phyloP scores from a whole-genome alignment of 2,329 filamentous ascomycete species.

The Cadophora sp. region DNA sequence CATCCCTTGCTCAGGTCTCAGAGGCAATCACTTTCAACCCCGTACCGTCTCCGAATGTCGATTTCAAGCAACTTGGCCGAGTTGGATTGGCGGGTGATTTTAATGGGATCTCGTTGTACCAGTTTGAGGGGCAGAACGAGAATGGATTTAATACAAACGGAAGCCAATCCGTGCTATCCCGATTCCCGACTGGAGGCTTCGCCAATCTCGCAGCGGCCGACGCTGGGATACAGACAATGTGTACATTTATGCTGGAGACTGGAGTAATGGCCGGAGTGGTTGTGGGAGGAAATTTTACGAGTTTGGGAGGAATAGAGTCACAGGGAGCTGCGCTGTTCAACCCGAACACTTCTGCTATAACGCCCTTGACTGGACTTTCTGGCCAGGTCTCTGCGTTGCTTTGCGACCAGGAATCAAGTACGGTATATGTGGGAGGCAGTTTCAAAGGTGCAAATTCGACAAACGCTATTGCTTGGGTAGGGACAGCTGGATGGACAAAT shows the following conservation, averaged over 20 bases:
- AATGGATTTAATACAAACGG: conserved; percentile 73
- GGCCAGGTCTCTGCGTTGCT: conserved; percentile 83
- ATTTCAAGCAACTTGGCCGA: conserved; percentile 78
- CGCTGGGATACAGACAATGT: conserved; percentile 88
- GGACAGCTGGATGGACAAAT: conserved; percentile 73
- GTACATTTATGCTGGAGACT: conserved; percentile 72
- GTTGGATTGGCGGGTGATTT: conserved; percentile 91
- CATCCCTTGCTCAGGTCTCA: conserved; percentile 49
- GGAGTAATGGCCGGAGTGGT: conserved; percentile 76
- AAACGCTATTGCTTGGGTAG: conserved; percentile 86
- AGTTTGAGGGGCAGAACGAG: conserved; percentile 82
- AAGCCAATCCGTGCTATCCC: conserved; percentile 79
- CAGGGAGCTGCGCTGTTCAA: conserved; percentile 84
- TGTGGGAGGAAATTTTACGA: conserved; percentile 95
- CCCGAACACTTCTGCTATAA: conserved; percentile 71
- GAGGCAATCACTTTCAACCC: conserved; percentile 64
- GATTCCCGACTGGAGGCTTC: conserved; percentile 86
- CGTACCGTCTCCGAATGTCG: conserved; percentile 74
- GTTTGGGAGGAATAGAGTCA: conserved; percentile 77
- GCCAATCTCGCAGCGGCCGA: conserved; percentile 77
- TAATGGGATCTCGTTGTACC: conserved; percentile 87
- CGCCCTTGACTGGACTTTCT: conserved; percentile 78
- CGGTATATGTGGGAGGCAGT: conserved; percentile 90
- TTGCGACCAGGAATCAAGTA: conserved; percentile 78
- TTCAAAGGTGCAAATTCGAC: conserved; percentile 83